phyloP scores from a whole-genome alignment of 2,329 filamentous ascomycete species.

The Cladosporium phlei region DNA sequence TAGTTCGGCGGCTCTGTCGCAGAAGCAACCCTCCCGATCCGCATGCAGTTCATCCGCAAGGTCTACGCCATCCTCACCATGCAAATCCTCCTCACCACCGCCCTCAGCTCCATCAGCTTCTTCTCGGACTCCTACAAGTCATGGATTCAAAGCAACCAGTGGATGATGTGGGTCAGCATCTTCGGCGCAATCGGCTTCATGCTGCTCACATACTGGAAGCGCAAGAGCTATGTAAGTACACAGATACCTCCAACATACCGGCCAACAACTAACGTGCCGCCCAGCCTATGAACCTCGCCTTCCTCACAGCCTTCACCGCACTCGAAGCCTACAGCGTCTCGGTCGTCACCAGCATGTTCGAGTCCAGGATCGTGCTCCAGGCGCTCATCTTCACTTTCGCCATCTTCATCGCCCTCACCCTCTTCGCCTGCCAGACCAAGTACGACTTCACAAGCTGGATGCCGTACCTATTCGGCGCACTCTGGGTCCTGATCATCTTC shows the following conservation, averaged over 20 bases:
- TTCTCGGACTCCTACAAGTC: slow-evolving; percentile 70
- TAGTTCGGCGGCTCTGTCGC: slow-evolving; percentile 89
- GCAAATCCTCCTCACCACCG: slow-evolving; percentile 79
- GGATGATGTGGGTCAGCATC: slow-evolving; percentile 81
- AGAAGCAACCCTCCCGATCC: slow-evolving; percentile 86
- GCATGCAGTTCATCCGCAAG: slow-evolving; percentile 73
- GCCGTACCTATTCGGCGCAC: slow-evolving; percentile 83
- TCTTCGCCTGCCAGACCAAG: slow-evolving; percentile 94
- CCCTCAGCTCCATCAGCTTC: slow-evolving; percentile 79
- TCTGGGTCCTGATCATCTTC: slow-evolving; percentile 89
- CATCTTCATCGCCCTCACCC: slow-evolving; percentile 59
- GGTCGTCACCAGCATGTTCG: slow-evolving; percentile 86
- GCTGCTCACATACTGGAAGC: slow-evolving; percentile 88
- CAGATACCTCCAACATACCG: no score
- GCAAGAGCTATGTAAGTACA: slow-evolving; percentile 56
- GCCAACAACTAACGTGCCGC: neutral
- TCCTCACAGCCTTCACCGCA: slow-evolving; percentile 83
- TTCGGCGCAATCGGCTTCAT: slow-evolving; percentile 80
- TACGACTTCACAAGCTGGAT: slow-evolving; percentile 98
- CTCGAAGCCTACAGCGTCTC: slow-evolving; percentile 91
- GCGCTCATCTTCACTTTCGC: slow-evolving; percentile 77
- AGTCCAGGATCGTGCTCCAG: slow-evolving; percentile 77
- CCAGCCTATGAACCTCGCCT: slow-evolving; percentile 90
- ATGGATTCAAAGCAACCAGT: slow-evolving; percentile 83
- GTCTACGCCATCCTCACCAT: slow-evolving; percentile 97